These are phyloP conservation scores for Diplotaxis tenuifolia DNA, from an alignment of 345 rosid species.

Conservation along the genomic window DNA sequence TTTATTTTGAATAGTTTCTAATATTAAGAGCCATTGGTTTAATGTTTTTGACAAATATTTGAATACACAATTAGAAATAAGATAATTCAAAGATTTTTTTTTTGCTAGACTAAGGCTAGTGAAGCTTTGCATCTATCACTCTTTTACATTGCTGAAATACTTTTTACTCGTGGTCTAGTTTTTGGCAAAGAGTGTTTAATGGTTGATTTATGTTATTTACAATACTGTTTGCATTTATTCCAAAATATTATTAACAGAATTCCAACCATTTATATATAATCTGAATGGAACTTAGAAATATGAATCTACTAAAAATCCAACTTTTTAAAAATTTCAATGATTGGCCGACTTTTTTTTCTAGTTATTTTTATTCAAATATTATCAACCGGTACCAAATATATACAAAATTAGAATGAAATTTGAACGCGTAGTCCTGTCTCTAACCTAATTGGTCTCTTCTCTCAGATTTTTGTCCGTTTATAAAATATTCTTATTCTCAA, in stretches of 20 bases:
- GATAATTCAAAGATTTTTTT: constrained; percentile 25
- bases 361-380: too few relatives aligned
- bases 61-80: constrained; percentile 25
- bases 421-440: neutral
- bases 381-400: neutral
- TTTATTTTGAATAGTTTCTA: neutral
- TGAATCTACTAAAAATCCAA: neutral
- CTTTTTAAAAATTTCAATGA: too few relatives aligned
- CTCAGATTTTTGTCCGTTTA: neutral
- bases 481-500: neutral
- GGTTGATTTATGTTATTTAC: neutral
- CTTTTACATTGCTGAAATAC: too few relatives aligned
- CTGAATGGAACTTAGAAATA: neutral
- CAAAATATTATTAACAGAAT: neutral
- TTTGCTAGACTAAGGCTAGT: too few relatives aligned
- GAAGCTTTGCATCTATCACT: too few relatives aligned
- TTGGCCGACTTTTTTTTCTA: neutral
- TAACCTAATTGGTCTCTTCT: neutral
- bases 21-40: neutral
- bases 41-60: too few relatives aligned
- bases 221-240: neutral
- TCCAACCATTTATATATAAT: neutral
- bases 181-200: neutral
- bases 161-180: too few relatives aligned
- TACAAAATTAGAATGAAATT: too few relatives aligned